A percentile compares a stretch with the other conserved stretches of the same genome.
phyloP scores from a whole-genome alignment of 208 protist genomes.

The Jaenimonas drosophilae region DNA sequence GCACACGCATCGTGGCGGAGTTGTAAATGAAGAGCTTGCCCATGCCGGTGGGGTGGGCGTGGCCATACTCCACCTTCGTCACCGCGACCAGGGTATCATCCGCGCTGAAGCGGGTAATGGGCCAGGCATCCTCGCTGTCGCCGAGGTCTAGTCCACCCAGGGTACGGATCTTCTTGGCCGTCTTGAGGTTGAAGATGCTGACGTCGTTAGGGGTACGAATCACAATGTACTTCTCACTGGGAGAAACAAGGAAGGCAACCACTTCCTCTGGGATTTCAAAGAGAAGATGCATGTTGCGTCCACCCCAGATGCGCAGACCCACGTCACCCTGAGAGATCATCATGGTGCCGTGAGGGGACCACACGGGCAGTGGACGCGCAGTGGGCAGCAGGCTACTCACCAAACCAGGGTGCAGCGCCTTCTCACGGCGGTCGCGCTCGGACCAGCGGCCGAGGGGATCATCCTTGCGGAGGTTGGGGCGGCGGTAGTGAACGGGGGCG shows the following conservation, averaged over 20 bases:
- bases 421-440: conserved; percentile 62
- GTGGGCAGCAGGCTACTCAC: conserved; percentile 52
- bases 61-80: conserved; percentile 50
- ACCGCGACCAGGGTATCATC: conserved; percentile 79
- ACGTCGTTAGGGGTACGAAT: conserved; percentile 73
- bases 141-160: conserved; percentile 75
- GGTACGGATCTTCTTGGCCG: conserved; percentile 71
- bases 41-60: conserved; percentile 12
- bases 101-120: conserved; percentile 78
- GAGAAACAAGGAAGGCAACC: conserved; percentile 76
- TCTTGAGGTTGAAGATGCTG: conserved; percentile 70
- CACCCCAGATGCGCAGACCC: conserved; percentile 77
- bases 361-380: conserved; percentile 66
- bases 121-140: conserved; percentile 70
- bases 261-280: conserved; percentile 75
- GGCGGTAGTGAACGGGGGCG: conserved; percentile 61
- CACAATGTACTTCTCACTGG: conserved; percentile 84
- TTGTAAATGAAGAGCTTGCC: conserved; percentile 75
- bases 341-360: conserved; percentile 81
- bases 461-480: conserved; percentile 49
- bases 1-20: conserved; percentile 59
- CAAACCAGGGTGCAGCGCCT: conserved; percentile 46
- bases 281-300: conserved; percentile 68
- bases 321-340: conserved; percentile 68
- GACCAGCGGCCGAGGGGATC: conserved; percentile 68